Conservation (phyloP, 108 stramenopile genomes). For the Cyclotella sp. region DNA sequence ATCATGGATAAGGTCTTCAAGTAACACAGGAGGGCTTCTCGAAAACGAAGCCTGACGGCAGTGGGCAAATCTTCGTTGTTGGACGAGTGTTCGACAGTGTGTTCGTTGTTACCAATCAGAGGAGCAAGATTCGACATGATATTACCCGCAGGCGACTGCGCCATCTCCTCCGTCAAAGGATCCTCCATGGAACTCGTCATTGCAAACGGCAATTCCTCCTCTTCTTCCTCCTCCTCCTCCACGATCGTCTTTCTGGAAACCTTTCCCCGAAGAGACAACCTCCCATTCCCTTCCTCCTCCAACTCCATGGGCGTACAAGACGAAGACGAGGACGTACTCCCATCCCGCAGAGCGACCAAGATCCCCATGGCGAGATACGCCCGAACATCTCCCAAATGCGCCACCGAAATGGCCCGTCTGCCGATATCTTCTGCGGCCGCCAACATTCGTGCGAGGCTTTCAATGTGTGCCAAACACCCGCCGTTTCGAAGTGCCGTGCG, state of each 20-base stretch:
- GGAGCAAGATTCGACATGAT: conserved; percentile 33
- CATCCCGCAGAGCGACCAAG: conserved; percentile 51
- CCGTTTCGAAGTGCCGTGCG: conserved; percentile 42
- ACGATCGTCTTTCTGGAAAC: conserved; percentile 38
- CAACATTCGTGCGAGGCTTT: conserved; percentile 70
- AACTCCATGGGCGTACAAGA: conserved; percentile 75
- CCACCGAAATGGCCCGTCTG: conserved; percentile 84
- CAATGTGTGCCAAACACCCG: conserved; percentile 69
- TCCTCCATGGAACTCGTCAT: conserved; percentile 48
- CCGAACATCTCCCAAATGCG: conserved; percentile 85
- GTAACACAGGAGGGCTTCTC: conserved; percentile 84
- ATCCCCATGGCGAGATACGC: conserved; percentile 87
- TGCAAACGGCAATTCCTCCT: conserved; percentile 87
- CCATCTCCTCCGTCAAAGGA: conserved; percentile 37
- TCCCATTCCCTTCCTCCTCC: conserved; percentile 57
- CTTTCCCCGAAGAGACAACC: neutral
- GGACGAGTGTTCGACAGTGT: conserved; percentile 18
- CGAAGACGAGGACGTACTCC: conserved; percentile 55
- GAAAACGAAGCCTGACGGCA: conserved; percentile 64
- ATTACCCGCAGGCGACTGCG: conserved; percentile 24
- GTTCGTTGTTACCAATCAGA: conserved; percentile 20
- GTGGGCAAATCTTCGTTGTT: conserved; percentile 55
- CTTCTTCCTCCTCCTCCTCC: conserved; percentile 73
- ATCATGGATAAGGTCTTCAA: conserved; percentile 84
- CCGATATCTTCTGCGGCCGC: conserved; percentile 89